Evolutionary conservation across 306 rosid species (phyloP).

Genomic region (Quercus wislizeni): DNA sequence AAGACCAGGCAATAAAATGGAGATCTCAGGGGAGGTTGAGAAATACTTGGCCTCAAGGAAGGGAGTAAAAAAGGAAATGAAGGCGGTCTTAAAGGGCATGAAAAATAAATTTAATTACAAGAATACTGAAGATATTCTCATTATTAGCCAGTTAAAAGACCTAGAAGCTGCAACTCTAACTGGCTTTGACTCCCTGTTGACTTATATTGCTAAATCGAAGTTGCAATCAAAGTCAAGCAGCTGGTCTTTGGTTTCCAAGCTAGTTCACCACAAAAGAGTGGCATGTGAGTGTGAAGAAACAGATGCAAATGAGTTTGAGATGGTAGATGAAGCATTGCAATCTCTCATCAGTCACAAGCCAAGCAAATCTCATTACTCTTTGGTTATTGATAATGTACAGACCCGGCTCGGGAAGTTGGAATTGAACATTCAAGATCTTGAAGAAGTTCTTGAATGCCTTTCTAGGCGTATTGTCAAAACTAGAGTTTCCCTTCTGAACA

Average conservation of each 20-base stretch:
- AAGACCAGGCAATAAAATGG: not conserved
- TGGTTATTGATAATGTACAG: conserved; percentile 13
- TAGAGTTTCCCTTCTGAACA: conserved; percentile 36
- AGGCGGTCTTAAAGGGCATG: conserved; percentile 28
- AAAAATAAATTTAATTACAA: conserved; percentile 4
- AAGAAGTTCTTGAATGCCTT: conserved; percentile 16
- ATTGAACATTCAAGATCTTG: conserved; percentile 20
- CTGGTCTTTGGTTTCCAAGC: conserved; percentile 6
- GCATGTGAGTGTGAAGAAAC: conserved; percentile 7
- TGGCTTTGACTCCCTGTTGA: conserved; percentile 14
- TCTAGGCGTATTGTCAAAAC: conserved; percentile 17
- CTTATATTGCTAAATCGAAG: not conserved
- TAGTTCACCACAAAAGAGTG: conserved; percentile 26
- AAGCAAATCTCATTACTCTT: not conserved
- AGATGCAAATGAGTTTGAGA: conserved; percentile 21
- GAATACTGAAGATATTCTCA: not conserved
- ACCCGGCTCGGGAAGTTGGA: conserved; percentile 22
- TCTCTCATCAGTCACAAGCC: not conserved
- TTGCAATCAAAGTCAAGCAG: not conserved
- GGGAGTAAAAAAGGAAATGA: conserved; percentile 15
- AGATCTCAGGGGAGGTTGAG: not conserved
- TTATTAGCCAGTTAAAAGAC: conserved; percentile 21
- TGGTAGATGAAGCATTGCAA: conserved; percentile 15
- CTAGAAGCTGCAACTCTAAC: conserved; percentile 18
- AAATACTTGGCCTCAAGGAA: conserved; percentile 9